Evolutionary conservation across 1,284 basidiomycete genomes (phyloP), one percentile per base, ranked within the genome.

Genomic region (Anthracocystis setariae): DNA sequence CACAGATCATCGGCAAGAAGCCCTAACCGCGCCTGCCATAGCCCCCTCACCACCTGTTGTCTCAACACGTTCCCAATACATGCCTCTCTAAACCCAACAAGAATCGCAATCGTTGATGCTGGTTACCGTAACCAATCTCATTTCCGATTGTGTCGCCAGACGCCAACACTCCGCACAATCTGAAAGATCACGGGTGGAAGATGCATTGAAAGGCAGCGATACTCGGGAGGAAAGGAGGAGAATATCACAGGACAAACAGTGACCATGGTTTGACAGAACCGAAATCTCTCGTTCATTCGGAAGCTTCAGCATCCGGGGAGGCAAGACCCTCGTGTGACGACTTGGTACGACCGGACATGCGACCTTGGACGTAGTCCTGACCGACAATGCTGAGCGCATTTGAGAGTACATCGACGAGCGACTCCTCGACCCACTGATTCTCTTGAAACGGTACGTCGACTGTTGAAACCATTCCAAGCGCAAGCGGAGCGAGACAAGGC

Each of bases 341-440:
- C 45, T 64, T 64, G 27, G 70, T 73, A 25, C 71, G 61, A 18
- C 71, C 71, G 3, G 65, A 65, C 62, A 74, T 71, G 10, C 77
- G 61, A n/a, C 73, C 74, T 53, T 79, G 75, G 9, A 79, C 73
- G 23, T 77, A 79, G 39, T 79, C 75, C 66, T 78, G 67, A 3
- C 76, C 77, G n/a, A 82, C 68, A 10, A 75, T 57, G 42, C 63
- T 72, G 47, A 82, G 64, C 3, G 78, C 80, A 8, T 61, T 71
- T 24, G 80, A 72, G n/a, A 82, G 67, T 0, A 75, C 75, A 48
- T 82, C 81, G 40, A 77, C 73, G 15, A 82, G 58, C 18, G 73
- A 65, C 46, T 82, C 76, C 45, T 82, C 81, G 23, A 81, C 80
- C 81, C 81, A 82, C 4, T 70, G 62, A 39, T 82, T 80, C 39